Percentiles rank a stretch among this genome's conserved stretches.
Conservation (phyloP, 331 rosid genomes). For the Arachis monticola region DNA sequence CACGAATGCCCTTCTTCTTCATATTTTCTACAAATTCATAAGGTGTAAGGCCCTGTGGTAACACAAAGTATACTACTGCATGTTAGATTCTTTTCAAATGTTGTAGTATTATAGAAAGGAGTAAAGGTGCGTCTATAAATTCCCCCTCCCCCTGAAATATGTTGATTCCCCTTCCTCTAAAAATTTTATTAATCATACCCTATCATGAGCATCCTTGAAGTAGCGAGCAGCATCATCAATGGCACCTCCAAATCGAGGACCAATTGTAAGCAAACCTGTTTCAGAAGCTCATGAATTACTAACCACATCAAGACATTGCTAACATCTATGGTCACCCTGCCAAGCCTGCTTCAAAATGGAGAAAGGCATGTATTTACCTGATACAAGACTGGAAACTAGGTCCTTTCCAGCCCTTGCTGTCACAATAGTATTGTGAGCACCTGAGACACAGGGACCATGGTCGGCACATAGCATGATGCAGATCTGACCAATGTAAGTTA, state of each 20-base stretch:
- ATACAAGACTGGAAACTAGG: constrained; percentile 94
- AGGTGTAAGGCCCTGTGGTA: constrained; percentile 84
- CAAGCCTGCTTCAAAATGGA: constrained; percentile 20
- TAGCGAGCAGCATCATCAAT: constrained; percentile 99
- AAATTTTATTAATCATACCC: constrained; percentile 57
- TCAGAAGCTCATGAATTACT: constrained; percentile 48
- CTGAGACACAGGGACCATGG: constrained; percentile 99
- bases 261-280: constrained; percentile 97
- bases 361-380: constrained; percentile 89
- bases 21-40: constrained; percentile 97
- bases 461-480: constrained; percentile 98
- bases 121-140: background rate
- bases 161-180: constrained; percentile 27
- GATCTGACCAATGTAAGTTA: constrained; percentile 61
- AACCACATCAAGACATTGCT: constrained; percentile 25
- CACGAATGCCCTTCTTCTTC: constrained; percentile 99
- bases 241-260: constrained; percentile 99
- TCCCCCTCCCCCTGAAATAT: background rate
- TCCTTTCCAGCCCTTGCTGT: constrained; percentile 99
- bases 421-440: constrained; percentile 97
- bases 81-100: constrained; percentile 25
- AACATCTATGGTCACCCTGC: constrained; percentile 3
- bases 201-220: constrained; percentile 97
- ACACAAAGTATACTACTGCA: constrained; percentile 34
- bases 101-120: constrained; percentile 16